Conservation (phyloP, 2,329 filamentous ascomycete genomes). For the Scedosporium dehoogii region DNA sequence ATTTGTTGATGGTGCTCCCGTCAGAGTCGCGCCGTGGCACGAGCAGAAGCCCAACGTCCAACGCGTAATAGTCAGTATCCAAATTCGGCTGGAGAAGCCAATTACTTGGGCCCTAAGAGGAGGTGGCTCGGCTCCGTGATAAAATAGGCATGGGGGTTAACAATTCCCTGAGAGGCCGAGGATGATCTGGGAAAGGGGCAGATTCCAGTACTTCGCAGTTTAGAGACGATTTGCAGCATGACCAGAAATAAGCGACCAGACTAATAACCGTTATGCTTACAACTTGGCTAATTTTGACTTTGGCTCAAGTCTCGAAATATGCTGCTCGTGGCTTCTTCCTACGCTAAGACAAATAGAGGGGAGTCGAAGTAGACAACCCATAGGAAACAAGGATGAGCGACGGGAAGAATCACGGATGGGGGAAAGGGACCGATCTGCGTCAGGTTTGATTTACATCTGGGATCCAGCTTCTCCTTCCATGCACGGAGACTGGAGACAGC, state of each 20-base stretch:
- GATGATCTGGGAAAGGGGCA: neutral
- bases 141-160: neutral
- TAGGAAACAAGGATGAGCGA: neutral
- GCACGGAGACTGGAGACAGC: neutral
- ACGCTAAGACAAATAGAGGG: too few species aligned
- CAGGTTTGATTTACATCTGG: neutral
- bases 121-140: neutral
- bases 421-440: neutral
- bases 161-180: neutral
- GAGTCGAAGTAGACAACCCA: too few species aligned
- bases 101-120: too few species aligned
- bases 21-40: neutral
- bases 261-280: neutral
- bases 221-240: neutral
- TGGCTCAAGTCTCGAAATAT: neutral
- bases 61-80: too few species aligned
- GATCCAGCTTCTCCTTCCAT: neutral
- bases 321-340: neutral
- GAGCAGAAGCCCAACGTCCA: neutral
- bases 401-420: neutral
- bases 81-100: neutral
- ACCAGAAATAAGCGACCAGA: neutral
- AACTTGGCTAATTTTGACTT: too few species aligned
- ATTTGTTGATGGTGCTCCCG: neutral
- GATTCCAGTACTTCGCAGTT: too few species aligned